Percentiles rank a stretch among this genome's conserved stretches.
Evolutionary conservation across 1,284 basidiomycete species (phyloP).

Genomic region (Naganishia liquefaciens): DNA sequence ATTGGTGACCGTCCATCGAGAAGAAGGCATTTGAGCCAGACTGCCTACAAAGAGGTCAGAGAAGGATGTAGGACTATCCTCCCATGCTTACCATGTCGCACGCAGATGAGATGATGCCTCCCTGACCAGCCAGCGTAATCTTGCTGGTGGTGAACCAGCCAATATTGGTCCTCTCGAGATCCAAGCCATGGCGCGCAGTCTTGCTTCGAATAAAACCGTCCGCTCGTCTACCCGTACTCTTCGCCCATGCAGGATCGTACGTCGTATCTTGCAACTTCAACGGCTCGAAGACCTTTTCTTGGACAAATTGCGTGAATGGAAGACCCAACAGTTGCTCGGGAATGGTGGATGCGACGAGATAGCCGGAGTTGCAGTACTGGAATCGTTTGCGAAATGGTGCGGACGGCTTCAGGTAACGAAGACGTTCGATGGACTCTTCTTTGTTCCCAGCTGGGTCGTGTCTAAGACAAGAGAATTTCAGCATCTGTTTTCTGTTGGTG

Average conservation of each 20-base stretch:
- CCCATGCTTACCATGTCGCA: conserved; percentile 35
- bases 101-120: conserved; percentile 31
- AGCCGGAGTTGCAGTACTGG: conserved; percentile 41
- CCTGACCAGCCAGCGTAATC: conserved; percentile 29
- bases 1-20: conserved; percentile 20
- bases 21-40: conserved; percentile 32
- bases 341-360: conserved; percentile 32
- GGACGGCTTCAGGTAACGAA: conserved; percentile 31
- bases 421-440: not conserved
- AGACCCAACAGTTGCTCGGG: conserved; percentile 23
- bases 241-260: conserved; percentile 31
- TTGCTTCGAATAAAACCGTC: conserved; percentile 26
- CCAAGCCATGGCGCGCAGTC: not conserved
- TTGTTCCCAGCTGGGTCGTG: too few relatives aligned
- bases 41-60: conserved; percentile 13
- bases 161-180: conserved; percentile 11
- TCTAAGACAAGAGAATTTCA: too few relatives aligned
- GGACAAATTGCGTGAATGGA: conserved; percentile 33
- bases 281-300: conserved; percentile 35
- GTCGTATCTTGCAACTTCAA: conserved; percentile 36
- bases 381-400: conserved; percentile 25
- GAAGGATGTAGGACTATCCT: conserved; percentile 13
- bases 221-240: conserved; percentile 17
- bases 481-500: too few relatives aligned
- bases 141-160: conserved; percentile 31